Evolutionary conservation across 1,284 basidiomycete species (phyloP), one percentile per base, ranked within the genome.

Genomic region (Peniophora sp.): DNA sequence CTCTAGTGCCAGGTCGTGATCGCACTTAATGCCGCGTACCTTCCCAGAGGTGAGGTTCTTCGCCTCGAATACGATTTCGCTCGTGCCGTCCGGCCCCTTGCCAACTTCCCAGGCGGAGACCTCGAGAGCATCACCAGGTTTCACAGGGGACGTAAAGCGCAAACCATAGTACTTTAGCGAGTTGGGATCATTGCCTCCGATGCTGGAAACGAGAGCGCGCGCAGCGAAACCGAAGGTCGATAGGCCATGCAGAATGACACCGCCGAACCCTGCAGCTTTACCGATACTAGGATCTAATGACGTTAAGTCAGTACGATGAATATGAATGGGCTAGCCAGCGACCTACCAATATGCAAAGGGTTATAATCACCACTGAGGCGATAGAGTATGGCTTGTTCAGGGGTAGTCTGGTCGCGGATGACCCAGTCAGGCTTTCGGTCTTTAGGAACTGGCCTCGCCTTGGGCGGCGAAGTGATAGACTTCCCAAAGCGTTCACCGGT

Each of bases 281-380:
- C 87, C 88, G 41, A 87, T 80, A 17, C 61, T 66, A 1, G 89
- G 87, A 65, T 90, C 87, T 89, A 52, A 20, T 17, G 16, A 16
- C 6, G 38, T n/a, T 8, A 5, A 41, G 16, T 41, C 19, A 11
- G 44, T 27, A 58, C 49, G 17, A 50, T 12, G 41, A 38, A 20
- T 20, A 32, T 45, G 19, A 20, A 49, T 36, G 48, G 12, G 6
- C 27, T 6, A 32, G 27, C 12, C 27, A 5, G 27, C 27, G 6
- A 61, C 72, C 45, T 49, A 88, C 85, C 85, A 54, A 92, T 86
- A 66, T 92, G 90, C 11, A 92, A 73, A 17, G 85, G 84, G 65
- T 92, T 92, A 66, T 90, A 92, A 66, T 92, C 89, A 1, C 89
- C 89, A 52, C 83, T 87, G 34, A 92, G 77, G 23, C 89, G 81